Evolutionary conservation across 345 rosid genomes (phyloP).

Genomic region (Euphorbia tirucalli): DNA sequence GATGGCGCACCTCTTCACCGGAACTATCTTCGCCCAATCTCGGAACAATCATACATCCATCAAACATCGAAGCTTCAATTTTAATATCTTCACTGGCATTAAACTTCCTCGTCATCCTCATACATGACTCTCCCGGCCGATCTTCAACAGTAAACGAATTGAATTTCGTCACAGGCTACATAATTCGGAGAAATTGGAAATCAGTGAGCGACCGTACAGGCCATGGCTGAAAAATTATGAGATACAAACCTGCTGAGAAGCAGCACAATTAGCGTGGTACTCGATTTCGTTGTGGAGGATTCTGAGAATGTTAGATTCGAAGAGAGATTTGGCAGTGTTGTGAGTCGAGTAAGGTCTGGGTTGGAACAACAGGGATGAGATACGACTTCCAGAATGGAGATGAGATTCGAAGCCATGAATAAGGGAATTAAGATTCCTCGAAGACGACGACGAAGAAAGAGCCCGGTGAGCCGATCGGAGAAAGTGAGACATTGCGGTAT

Average conservation of each 20-base stretch:
- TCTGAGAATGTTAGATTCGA: slow-evolving; percentile 62
- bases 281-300: slow-evolving; percentile 58
- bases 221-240: neutral
- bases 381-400: neutral
- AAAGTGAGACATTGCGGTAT: slow-evolving; percentile 10
- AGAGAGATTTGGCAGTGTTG: slow-evolving; percentile 48
- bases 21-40: slow-evolving; percentile 47
- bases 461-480: neutral
- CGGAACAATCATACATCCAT: slow-evolving; percentile 46
- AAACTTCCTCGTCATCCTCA: slow-evolving; percentile 45
- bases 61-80: slow-evolving; percentile 68
- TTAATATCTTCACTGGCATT: slow-evolving; percentile 42
- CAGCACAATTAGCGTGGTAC: slow-evolving; percentile 55
- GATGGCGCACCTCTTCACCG: slow-evolving; percentile 46
- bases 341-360: slow-evolving; percentile 21
- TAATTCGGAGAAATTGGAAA: slow-evolving; percentile 4
- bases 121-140: slow-evolving; percentile 51
- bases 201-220: neutral
- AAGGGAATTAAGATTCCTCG: neutral
- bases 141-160: slow-evolving; percentile 57
- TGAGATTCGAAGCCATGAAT: no score
- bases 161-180: slow-evolving; percentile 51
- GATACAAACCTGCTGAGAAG: slow-evolving; percentile 48
- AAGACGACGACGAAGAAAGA: neutral
- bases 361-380: slow-evolving; percentile 1